Evolutionary conservation across 2,329 filamentous ascomycete species (phyloP).

Genomic region (Pyricularia grisea): DNA sequence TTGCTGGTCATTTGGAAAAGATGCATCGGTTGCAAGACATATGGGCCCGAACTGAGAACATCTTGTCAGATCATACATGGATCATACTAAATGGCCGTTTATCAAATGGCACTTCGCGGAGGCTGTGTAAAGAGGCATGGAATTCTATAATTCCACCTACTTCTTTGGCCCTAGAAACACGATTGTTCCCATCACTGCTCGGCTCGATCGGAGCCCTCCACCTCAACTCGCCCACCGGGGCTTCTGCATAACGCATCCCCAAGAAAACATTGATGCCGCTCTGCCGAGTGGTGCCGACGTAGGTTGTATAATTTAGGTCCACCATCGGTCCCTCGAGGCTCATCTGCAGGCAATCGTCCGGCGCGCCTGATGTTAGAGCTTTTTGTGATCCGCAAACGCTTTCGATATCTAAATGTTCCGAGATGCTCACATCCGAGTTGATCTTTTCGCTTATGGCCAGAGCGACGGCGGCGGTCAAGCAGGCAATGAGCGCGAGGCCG

Average conservation of each 20-base stretch:
- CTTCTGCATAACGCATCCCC: slow-evolving; percentile 40
- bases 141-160: not conserved
- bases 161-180: slow-evolving; percentile 3
- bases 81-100: not conserved
- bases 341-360: not conserved
- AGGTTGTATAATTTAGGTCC: slow-evolving; percentile 9
- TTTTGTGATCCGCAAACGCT: not conserved
- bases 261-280: slow-evolving; percentile 29
- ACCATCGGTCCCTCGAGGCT: slow-evolving; percentile 4
- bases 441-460: not conserved
- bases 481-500: not conserved
- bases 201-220: slow-evolving; percentile 40
- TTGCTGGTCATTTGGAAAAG: slow-evolving; percentile 19
- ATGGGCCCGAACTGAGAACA: slow-evolving; percentile 30
- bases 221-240: slow-evolving; percentile 39
- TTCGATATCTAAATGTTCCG: not conserved
- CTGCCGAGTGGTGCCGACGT: slow-evolving; percentile 6
- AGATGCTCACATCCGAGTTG: not conserved
- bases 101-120: not conserved
- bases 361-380: not conserved
- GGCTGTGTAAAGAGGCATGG: not conserved
- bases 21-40: slow-evolving; percentile 29
- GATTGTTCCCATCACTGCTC: slow-evolving; percentile 11
- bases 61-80: not conserved
- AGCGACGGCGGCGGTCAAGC: not conserved